Evolutionary conservation across 2,329 filamentous ascomycete species (phyloP), one percentile per base, ranked within the genome.

Genomic region (Fusarium hainanense): DNA sequence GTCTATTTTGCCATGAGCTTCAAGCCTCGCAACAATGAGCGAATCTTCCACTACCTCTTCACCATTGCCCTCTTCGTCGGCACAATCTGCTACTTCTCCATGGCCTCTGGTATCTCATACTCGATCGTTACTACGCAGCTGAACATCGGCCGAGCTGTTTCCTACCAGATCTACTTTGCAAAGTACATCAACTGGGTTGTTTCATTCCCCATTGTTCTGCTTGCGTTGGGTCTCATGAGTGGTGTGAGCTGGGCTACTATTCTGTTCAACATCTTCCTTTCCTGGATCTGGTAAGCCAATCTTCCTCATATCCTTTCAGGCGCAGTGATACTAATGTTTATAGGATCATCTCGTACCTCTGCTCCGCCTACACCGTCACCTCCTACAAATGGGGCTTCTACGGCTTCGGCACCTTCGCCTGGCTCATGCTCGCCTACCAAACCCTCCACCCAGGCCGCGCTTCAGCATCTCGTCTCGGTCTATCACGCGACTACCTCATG

Each of bases 371-470:
- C 76, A 85, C 84, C 6, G 61, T 72, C 9, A 82, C 81, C 49
- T 80, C 78, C 70, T 88, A 88, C 77, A 87, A 87, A 77, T 88
- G 86, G 86, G 87, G 86, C 8, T 88, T 87, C 80, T 88, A 79
- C 73, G 82, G 78, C 66, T 86, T 87, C 59, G 86, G 85, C 67
- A 84, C 83, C 16, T 64, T 83, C 18, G 82, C 84, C 41, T 85
- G 86, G 77, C 71, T 77, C 23, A 43, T 82, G 6, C 81, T 87
- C 4, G 73, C 83, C 10, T 80, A 79, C 75, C 81, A 79, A 66
- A 85, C 82, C 4, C 68, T 86, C 30, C 68, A 76, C 51, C 75
- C 79, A 50, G 81, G 82, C 61, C 75, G 75, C 10, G 74, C 76
- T 40, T 75, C 78, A 2, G 83, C 84, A 14, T 71, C 69, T 41